Evolutionary conservation across 495 filamentous ascomycete genomes (phyloP), one percentile per base, ranked within the genome.

Genomic region (Cercophora sp.): DNA sequence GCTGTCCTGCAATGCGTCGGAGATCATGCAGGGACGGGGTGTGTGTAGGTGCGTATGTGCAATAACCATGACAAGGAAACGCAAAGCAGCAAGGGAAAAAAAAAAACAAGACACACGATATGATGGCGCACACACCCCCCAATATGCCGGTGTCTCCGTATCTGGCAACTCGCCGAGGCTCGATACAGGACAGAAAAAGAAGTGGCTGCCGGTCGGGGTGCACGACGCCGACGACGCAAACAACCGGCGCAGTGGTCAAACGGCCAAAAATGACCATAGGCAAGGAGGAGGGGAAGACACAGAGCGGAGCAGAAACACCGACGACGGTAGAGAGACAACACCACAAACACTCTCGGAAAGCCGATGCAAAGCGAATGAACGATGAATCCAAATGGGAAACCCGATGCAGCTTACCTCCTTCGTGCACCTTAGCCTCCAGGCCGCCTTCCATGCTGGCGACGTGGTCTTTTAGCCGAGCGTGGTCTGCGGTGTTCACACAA

Each of bases 391-490:
- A n/a, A n/a, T n/a, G n/a, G 32, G 48, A 55, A 25, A 54, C 18
- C 32, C 40, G 8, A 26, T 41, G 50, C 46, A 39, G 72, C 85
- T 77, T 77, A 88, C 89, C 91, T 74, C 90, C 94, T 88, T 99
- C 93, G 58, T 95, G 79, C 37, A 99, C 84, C 62, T 76, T 82
- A 24, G 93, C 89, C 71, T 97, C 94, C 32, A 99, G 80, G 55
- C 87, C 86, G 45, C 89, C 90, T 16, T 86, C 79, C 92, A 99
- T 96, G 48, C 76, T 79, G 1, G 88, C 70, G 40, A 99, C 82
- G 69, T 99, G 88, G 34, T 94, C 89, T 66, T 92, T 95, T 51
- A 99, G 75, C 65, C 91, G 82, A 32, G 93, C 92, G 71, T 96
- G 91, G 68, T 96, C 93, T 93, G 65, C 62, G 59, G 24, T n/a